Conservation (phyloP, 495 filamentous ascomycete genomes). For the Daldinia grandis region DNA sequence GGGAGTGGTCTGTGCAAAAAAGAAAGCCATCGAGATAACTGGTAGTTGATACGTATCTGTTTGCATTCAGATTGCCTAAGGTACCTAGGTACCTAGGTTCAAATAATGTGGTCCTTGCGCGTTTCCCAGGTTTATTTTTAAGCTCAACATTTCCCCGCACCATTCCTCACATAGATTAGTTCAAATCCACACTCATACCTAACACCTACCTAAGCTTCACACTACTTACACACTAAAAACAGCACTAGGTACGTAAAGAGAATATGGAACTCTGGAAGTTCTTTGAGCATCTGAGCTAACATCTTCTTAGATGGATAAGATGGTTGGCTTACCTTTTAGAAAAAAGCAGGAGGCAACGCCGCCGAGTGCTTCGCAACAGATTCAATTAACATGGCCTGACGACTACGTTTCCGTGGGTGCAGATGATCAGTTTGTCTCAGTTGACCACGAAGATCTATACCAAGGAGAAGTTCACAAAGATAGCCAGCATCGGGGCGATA, state of each 20-base stretch:
- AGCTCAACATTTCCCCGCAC: neutral
- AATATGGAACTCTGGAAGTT: neutral
- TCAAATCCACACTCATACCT: neutral
- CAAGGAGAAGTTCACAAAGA: neutral
- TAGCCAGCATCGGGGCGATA: neutral
- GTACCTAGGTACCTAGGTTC: too few relatives aligned
- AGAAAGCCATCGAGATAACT: too few relatives aligned
- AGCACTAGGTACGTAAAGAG: neutral
- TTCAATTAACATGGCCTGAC: neutral
- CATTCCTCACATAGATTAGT: neutral
- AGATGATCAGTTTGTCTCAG: neutral
- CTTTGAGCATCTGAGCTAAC: neutral
- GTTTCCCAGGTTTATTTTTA: neutral
- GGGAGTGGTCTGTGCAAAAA: too few relatives aligned
- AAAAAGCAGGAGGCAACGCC: neutral
- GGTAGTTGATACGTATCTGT: too few relatives aligned
- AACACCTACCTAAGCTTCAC: neutral
- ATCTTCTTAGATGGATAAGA: neutral
- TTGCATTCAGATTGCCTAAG: too few relatives aligned
- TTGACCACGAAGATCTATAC: neutral
- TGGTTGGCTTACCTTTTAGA: neutral
- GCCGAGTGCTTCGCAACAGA: neutral
- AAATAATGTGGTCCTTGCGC: neutral
- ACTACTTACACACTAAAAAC: neutral
- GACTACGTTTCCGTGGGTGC: neutral